These are phyloP conservation scores for Vaccinium darrowii DNA, from an alignment of 148 eudicot species.

Conservation along the genomic window DNA sequence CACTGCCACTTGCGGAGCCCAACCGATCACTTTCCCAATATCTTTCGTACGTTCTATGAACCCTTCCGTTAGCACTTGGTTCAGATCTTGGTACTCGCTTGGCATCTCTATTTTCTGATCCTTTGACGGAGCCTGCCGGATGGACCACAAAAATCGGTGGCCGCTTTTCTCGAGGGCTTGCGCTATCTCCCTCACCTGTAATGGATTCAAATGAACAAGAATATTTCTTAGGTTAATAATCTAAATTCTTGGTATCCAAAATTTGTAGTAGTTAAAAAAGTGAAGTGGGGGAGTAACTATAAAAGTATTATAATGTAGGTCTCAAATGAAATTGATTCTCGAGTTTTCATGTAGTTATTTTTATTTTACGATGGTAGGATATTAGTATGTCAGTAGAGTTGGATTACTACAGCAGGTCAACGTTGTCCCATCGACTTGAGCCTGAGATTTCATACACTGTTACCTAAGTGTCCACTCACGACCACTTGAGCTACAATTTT, in stretches of 20 bases:
- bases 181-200: constrained; percentile 3
- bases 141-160: not conserved
- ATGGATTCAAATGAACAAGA: not conserved
- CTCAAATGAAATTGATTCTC: no score
- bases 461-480: no score
- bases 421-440: no score
- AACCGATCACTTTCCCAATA: not conserved
- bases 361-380: no score
- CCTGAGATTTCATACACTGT: no score
- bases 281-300: not conserved
- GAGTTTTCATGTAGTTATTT: no score
- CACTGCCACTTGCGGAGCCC: constrained; percentile 6
- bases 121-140: not conserved
- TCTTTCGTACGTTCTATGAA: not conserved
- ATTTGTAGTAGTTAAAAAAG: not conserved
- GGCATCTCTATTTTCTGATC: not conserved
- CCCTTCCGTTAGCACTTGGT: not conserved
- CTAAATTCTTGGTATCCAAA: not conserved
- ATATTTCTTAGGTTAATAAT: not conserved
- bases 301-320: no score
- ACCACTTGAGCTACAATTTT: no score
- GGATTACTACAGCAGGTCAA: no score
- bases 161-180: not conserved
- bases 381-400: no score
- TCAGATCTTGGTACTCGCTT: not conserved